These are phyloP conservation scores for Fusarium anguioides DNA, from an alignment of 2,329 filamentous ascomycete species.

Conservation along the genomic window DNA sequence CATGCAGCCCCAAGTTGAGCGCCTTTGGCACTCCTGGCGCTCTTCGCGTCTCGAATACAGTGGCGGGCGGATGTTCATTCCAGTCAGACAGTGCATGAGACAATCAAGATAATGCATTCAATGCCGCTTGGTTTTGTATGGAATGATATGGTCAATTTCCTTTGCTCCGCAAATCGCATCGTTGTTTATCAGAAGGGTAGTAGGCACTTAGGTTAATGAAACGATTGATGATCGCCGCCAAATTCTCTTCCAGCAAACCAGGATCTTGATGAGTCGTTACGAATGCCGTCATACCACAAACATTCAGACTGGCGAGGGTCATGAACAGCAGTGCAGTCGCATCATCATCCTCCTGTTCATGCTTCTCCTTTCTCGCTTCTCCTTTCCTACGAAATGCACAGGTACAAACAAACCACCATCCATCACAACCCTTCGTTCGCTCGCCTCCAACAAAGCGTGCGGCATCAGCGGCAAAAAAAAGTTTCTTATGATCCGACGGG, in stretches of 20 bases:
- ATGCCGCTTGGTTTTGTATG: background rate
- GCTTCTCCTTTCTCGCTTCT: background rate
- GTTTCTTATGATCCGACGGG: background rate
- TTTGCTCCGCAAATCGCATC: background rate
- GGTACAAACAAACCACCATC: background rate
- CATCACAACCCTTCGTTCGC: background rate
- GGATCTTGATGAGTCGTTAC: background rate
- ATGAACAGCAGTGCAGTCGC: background rate
- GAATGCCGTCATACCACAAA: background rate
- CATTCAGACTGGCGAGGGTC: background rate
- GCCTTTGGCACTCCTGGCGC: background rate
- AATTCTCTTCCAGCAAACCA: background rate
- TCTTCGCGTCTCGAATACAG: slow-evolving; percentile 1
- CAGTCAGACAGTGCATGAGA: background rate
- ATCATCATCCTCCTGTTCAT: background rate
- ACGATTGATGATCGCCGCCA: slow-evolving; percentile 6
- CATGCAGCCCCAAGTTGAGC: background rate
- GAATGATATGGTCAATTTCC: slow-evolving; percentile 9
- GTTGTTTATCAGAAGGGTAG: background rate
- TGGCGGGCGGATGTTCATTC: background rate
- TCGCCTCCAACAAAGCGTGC: background rate
- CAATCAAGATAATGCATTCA: background rate
- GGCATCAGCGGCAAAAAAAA: background rate
- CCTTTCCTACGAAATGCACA: background rate
- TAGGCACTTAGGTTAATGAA: slow-evolving; percentile 4